These are phyloP conservation scores for Oryza nivara DNA, from an alignment of 176 grass and related monocot genomes.

Conservation along the genomic window DNA sequence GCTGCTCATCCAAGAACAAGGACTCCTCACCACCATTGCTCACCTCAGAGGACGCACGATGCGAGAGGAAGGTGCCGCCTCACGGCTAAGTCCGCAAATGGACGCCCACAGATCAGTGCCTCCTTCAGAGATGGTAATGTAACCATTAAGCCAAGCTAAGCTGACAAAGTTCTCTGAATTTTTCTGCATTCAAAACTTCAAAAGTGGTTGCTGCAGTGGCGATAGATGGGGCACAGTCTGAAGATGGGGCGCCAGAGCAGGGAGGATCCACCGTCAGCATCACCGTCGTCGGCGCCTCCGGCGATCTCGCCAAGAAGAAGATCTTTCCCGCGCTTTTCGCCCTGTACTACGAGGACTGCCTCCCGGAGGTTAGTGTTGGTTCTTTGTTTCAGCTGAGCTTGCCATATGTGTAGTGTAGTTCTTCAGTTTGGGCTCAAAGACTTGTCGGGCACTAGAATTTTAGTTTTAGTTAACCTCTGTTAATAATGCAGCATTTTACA, in stretches of 20 bases:
- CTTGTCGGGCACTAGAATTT: neutral
- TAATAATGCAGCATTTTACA: slow-evolving; percentile 79
- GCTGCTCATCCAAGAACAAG: neutral
- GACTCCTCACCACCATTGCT: slow-evolving; percentile 13
- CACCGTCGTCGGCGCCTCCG: slow-evolving; percentile 93
- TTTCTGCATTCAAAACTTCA: too few relatives aligned
- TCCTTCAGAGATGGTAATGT: slow-evolving; percentile 58
- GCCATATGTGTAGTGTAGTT: neutral
- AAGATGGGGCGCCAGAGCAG: slow-evolving; percentile 39
- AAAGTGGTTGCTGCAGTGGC: slow-evolving; percentile 37
- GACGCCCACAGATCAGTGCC: slow-evolving; percentile 60
- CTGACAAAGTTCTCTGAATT: too few relatives aligned
- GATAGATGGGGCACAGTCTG: slow-evolving; percentile 30
- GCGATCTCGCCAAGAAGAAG: slow-evolving; percentile 96
- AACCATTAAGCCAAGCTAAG: neutral
- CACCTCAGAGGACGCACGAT: slow-evolving; percentile 27
- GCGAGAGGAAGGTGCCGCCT: slow-evolving; percentile 32
- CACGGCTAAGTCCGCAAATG: slow-evolving; percentile 54
- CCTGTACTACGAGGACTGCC: slow-evolving; percentile 86
- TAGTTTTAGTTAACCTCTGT: slow-evolving; percentile 40
- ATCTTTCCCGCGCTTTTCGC: slow-evolving; percentile 94
- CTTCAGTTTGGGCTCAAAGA: slow-evolving; percentile 1
- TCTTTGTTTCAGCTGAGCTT: neutral
- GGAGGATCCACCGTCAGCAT: slow-evolving; percentile 72
- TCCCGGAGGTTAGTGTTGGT: slow-evolving; percentile 65